These are phyloP conservation scores for Scytalidium sp. DNA, from an alignment of 2,329 filamentous ascomycete species.

Conservation along the genomic window DNA sequence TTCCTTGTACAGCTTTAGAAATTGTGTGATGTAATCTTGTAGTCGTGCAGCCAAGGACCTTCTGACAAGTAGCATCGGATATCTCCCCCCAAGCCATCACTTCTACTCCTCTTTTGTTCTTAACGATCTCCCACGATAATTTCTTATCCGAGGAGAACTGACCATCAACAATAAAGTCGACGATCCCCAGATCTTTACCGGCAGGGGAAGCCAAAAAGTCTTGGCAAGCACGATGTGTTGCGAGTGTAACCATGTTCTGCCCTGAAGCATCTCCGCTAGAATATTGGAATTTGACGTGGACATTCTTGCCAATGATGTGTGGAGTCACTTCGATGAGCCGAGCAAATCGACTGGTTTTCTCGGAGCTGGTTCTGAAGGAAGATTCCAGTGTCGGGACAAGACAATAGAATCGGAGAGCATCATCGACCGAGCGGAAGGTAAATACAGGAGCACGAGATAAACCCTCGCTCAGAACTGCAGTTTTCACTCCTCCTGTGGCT, in stretches of 20 bases:
- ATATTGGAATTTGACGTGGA: conserved; percentile 22
- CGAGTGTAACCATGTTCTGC: conserved; percentile 30
- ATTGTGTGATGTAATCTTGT: conserved; percentile 11
- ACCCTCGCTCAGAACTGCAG: conserved; percentile 16
- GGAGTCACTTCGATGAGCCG: conserved; percentile 13
- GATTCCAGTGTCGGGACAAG: conserved; percentile 5
- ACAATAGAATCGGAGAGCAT: conserved; percentile 19
- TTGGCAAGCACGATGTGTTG: conserved; percentile 24
- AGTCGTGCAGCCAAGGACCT: conserved; percentile 15
- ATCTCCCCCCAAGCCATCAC: conserved; percentile 25
- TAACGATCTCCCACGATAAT: conserved; percentile 21
- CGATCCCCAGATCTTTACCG: conserved; percentile 8
- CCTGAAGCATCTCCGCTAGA: conserved; percentile 25
- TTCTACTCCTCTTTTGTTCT: conserved; percentile 19
- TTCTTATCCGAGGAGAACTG: conserved; percentile 25
- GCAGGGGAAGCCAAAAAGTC: conserved; percentile 10
- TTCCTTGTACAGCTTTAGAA: conserved; percentile 11
- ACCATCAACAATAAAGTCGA: conserved; percentile 18
- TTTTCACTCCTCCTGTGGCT: conserved; percentile 15
- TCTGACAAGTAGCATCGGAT: conserved; percentile 13
- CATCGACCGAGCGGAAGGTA: conserved; percentile 14
- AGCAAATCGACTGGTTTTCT: conserved; percentile 12
- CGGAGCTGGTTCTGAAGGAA: conserved; percentile 3
- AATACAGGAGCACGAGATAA: conserved; percentile 25
- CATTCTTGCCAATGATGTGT: conserved; percentile 17